Evolutionary conservation across 257 asterid genomes (phyloP), one percentile per base, ranked within the genome.

Genomic region (Solanum chiquidenum): DNA sequence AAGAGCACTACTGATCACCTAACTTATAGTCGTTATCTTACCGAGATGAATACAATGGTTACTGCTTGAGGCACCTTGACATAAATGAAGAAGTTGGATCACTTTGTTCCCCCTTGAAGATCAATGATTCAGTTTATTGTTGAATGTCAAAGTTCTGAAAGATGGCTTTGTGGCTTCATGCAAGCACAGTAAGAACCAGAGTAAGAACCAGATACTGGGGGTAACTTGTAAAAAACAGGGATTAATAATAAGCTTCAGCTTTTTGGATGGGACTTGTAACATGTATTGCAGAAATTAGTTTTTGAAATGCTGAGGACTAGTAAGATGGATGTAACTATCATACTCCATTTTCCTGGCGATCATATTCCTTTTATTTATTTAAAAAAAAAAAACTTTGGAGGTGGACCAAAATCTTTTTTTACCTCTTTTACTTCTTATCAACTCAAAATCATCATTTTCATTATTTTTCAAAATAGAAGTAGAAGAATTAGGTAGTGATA

Each of bases 1-100:
- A 94, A 92, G 94, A 91, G 73, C 92, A 93, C 94, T 40, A 27
- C 98, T 16, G 98, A 97, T 55, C 93, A 95, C 90, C 89, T 87
- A 64, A 89, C 86, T 9, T 96, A 93, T 86, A 90, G 90, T 16
- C 89, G 85, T 52, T 76, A 89, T 86, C 94, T 93, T 69, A 86
- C 94, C 66, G 96, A 94, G 90, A 92, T 95, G 96, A 93, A 83
- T 84, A 60, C 94, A 11, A 88, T 91, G 64, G 72, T 82, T 46
- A 84, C 85, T 58, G 55, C 87, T 80, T 88, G 69, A 82, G 44
- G 85, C 66, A 29, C 85, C 69, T 80, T 20, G 42, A 49, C 86
- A 49, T 29, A 49, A 82, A 82, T 29, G 18, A 80, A 80, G 18
- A 80, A 46, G 68, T 49, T 29, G 85, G 58, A 44, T 64, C 68